Evolutionary conservation across 352 stramenopile species (phyloP).

Genomic region (Pythium aquatile): DNA sequence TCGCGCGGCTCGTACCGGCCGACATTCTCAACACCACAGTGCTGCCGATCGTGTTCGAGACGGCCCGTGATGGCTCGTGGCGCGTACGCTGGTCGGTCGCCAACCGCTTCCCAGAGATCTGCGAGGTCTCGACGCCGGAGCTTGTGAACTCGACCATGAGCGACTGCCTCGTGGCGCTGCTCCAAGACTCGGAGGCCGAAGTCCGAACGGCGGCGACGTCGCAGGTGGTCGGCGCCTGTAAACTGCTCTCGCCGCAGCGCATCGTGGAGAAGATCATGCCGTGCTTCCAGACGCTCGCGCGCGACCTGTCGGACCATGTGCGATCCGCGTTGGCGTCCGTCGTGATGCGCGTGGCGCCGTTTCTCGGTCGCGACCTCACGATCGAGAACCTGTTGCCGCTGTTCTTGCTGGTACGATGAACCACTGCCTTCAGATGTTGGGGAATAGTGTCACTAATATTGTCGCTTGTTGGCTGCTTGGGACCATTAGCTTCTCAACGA

Average conservation of each 20-base stretch:
- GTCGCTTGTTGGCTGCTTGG: neutral
- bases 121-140: slow-evolving; percentile 80
- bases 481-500: slow-evolving; percentile 90
- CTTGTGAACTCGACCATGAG: slow-evolving; percentile 69
- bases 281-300: slow-evolving; percentile 92
- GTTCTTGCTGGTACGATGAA: slow-evolving; percentile 80
- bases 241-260: slow-evolving; percentile 56
- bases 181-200: slow-evolving; percentile 97
- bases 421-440: no score
- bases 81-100: slow-evolving; percentile 97
- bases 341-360: slow-evolving; percentile 94
- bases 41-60: slow-evolving; percentile 90
- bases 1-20: slow-evolving; percentile 85
- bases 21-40: slow-evolving; percentile 80
- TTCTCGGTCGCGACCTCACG: slow-evolving; percentile 91
- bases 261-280: slow-evolving; percentile 77
- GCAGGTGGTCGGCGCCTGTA: slow-evolving; percentile 77
- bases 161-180: slow-evolving; percentile 91
- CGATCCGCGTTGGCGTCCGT: slow-evolving; percentile 93
- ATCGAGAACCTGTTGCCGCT: slow-evolving; percentile 95
- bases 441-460: neutral
- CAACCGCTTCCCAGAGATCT: slow-evolving; percentile 95
- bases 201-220: slow-evolving; percentile 94
- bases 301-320: slow-evolving; percentile 97
- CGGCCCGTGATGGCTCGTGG: slow-evolving; percentile 96